These are phyloP conservation scores for Wallacemonas sp. DNA, from an alignment of 208 protist genomes.

Conservation along the genomic window DNA sequence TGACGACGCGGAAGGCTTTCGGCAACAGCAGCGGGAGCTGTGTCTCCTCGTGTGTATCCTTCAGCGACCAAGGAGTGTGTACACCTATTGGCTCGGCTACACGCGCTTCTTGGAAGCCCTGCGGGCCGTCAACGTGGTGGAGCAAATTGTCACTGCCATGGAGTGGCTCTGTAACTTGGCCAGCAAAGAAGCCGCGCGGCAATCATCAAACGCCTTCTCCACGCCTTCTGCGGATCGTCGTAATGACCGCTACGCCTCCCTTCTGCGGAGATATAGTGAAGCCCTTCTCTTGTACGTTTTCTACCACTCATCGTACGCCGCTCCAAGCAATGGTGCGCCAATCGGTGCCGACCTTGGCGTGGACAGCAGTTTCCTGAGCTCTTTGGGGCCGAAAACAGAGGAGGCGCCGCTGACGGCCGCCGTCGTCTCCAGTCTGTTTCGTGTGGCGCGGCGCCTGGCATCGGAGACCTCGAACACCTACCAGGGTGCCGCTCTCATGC, in stretches of 20 bases:
- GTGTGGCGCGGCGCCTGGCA: neutral
- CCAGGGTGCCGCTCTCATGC: constrained; percentile 1
- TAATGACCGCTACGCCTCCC: neutral
- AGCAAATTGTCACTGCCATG: neutral
- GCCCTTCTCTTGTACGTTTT: constrained; percentile 11
- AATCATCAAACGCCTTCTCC: neutral
- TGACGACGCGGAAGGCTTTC: neutral
- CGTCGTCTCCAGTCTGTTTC: neutral
- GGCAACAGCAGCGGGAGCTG: constrained; percentile 8
- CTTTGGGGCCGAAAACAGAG: too few species aligned
- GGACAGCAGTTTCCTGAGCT: too few species aligned
- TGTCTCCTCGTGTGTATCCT: constrained; percentile 7
- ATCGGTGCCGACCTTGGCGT: neutral
- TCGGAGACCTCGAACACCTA: neutral
- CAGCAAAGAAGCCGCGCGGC: neutral
- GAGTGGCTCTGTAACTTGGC: neutral
- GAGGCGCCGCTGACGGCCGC: neutral
- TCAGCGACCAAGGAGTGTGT: neutral
- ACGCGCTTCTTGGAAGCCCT: neutral
- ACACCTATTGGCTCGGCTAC: constrained; percentile 6
- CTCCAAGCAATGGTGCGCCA: too few species aligned
- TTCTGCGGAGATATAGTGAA: constrained; percentile 6
- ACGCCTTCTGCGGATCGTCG: neutral
- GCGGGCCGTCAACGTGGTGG: neutral
- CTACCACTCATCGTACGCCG: constrained; percentile 1